Conservation (phyloP, 2,329 filamentous ascomycete genomes). For the Dactylellina sp. region DNA sequence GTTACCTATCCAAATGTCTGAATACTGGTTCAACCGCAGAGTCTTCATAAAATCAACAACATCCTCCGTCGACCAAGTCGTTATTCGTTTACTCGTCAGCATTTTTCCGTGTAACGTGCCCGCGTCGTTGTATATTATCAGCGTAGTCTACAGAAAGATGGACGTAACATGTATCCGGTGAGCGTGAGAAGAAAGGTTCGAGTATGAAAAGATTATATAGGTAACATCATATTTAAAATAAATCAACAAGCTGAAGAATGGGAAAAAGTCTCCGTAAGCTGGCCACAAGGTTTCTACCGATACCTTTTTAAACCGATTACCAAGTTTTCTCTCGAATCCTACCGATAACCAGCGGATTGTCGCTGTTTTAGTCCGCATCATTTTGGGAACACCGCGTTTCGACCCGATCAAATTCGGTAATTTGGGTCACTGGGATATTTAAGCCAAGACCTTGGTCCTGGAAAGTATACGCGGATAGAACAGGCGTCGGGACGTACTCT, state of each 20-base stretch:
- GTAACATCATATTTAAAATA: no score
- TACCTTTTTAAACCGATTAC: not conserved
- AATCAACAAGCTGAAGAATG: no score
- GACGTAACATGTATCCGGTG: not conserved
- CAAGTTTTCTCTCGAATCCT: not conserved
- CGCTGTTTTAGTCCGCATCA: conserved; percentile 2
- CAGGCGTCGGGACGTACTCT: no score
- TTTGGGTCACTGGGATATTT: not conserved
- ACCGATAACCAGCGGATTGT: conserved; percentile 10
- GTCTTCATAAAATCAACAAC: conserved; percentile 10
- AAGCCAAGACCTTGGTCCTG: not conserved
- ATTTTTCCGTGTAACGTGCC: not conserved
- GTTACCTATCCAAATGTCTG: conserved; percentile 9
- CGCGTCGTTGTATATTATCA: not conserved
- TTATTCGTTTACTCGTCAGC: conserved; percentile 5
- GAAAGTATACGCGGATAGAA: no score
- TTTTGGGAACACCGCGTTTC: not conserved
- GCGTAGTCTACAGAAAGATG: no score
- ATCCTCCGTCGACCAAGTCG: conserved; percentile 5
- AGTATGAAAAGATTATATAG: no score
- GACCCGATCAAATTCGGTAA: not conserved
- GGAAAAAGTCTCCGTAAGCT: no score
- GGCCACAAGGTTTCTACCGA: not conserved
- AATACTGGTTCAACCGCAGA: conserved; percentile 8
- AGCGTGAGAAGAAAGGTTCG: no score